Evolutionary conservation across 139 green algal genomes (phyloP), one percentile per base, ranked within the genome.

Genomic region (Chlamydomonas asymmetrica): DNA sequence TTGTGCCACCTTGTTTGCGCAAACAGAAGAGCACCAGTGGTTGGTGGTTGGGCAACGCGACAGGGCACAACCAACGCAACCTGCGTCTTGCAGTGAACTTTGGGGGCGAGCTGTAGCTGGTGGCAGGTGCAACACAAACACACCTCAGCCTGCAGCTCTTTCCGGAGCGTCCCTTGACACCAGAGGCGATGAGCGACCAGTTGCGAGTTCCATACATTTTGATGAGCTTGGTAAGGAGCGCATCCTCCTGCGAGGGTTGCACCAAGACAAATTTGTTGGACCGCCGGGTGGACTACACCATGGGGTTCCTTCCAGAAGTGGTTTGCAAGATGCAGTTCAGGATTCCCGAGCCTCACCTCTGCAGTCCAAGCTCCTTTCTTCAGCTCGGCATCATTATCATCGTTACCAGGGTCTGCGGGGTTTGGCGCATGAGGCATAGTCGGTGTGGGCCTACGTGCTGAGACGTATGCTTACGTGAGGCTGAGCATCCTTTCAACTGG

Each of bases 121-220:
- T 7, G n/a, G n/a, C 13, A 22, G 25, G 27, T 6, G 22, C 29
- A 69, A 27, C 43, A 0, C n/a, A 49, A 4, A 63, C 72, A 16
- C 66, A 84, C 78, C 92, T 66, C 16, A 97, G 82, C 9, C 93
- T 80, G 81, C 93, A 98, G 70, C 80, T 92, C 78, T 98, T 98
- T 62, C 91, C 91, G 2, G 78, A 90, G 16, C 93, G 88, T 0
- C 92, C 93, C 16, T 78, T 80, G 39, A 97, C 88, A n/a, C 82
- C 84, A 13, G 83, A 56, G 2, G 93, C 93, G n/a, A 97, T 94
- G 4, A 92, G 49, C 31, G 75, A 83, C 93, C 93, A 97, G 66
- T 97, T 92, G 1, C 79, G 68, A 4, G 91, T 84, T 5, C 90
- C 90, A 73, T 88, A 74, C 8, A 54, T 61, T 43, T 69, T 43